Evolutionary conservation across 331 rosid genomes (phyloP).

Genomic region (Malus hybrid): DNA sequence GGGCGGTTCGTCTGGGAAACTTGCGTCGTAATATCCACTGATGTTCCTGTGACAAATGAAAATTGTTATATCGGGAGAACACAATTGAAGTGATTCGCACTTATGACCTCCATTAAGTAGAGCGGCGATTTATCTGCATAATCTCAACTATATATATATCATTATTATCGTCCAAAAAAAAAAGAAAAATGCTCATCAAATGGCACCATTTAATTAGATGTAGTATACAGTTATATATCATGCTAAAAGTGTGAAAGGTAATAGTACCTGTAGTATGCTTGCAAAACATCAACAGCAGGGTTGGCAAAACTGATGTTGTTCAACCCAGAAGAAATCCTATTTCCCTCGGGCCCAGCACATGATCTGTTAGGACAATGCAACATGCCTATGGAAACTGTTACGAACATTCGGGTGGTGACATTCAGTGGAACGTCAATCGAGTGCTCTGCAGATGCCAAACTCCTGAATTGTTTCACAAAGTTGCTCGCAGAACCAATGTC

Average conservation of each 20-base stretch:
- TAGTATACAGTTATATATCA: not conserved
- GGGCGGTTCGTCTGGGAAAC: conserved; percentile 1
- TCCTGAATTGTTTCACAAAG: not conserved
- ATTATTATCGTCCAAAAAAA: too few relatives aligned
- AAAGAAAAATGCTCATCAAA: too few relatives aligned
- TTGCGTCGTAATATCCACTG: not conserved
- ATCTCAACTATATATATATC: too few relatives aligned
- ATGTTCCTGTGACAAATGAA: not conserved
- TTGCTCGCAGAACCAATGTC: not conserved
- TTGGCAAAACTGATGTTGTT: conserved; percentile 9
- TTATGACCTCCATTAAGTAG: too few relatives aligned
- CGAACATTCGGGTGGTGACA: conserved; percentile 6
- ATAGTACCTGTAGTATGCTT: conserved; percentile 11
- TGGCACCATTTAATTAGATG: not conserved
- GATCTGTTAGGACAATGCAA: not conserved
- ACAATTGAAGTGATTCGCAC: too few relatives aligned
- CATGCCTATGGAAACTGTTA: not conserved
- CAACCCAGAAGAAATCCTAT: not conserved
- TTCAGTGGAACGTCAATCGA: not conserved
- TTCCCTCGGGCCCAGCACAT: conserved; percentile 9
- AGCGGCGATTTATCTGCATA: too few relatives aligned
- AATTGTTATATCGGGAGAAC: too few relatives aligned
- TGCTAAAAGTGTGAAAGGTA: not conserved
- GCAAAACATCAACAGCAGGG: conserved; percentile 1
- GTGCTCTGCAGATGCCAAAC: conserved; percentile 5